A percentile compares a stretch with the other conserved stretches of the same genome.
These are phyloP conservation scores for Salvia hispanica DNA, from an alignment of 257 asterid genomes.

Conservation along the genomic window DNA sequence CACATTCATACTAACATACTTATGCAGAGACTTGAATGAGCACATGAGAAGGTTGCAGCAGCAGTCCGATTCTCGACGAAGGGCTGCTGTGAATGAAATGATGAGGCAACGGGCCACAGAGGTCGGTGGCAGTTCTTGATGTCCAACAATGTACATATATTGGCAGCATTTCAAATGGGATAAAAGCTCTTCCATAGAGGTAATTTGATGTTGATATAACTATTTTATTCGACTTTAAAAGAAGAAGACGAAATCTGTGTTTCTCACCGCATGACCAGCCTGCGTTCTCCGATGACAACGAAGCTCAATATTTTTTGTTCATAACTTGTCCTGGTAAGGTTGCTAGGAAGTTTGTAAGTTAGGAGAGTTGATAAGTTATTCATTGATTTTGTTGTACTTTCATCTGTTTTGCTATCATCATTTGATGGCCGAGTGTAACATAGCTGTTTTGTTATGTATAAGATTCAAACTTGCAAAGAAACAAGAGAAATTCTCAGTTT, in stretches of 20 bases:
- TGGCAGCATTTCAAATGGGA: slow-evolving; percentile 9
- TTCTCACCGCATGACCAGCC: not conserved
- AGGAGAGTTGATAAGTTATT: slow-evolving; percentile 35
- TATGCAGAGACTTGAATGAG: slow-evolving; percentile 60
- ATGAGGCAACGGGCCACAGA: slow-evolving; percentile 94
- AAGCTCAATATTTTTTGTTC: slow-evolving; percentile 29
- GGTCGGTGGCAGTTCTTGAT: slow-evolving; percentile 63
- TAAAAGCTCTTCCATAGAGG: slow-evolving; percentile 8
- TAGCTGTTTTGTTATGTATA: slow-evolving; percentile 36
- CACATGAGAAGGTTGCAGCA: slow-evolving; percentile 65
- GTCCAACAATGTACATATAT: slow-evolving; percentile 27
- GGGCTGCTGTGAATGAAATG: slow-evolving; percentile 75
- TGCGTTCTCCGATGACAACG: not conserved
- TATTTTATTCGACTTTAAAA: slow-evolving; percentile 25
- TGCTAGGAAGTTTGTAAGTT: slow-evolving; percentile 32
- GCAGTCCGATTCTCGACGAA: slow-evolving; percentile 65
- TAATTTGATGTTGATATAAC: slow-evolving; percentile 18
- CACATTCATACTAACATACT: not conserved
- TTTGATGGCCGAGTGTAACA: slow-evolving; percentile 46
- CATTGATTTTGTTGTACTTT: slow-evolving; percentile 40
- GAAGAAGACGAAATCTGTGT: slow-evolving; percentile 18
- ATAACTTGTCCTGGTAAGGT: slow-evolving; percentile 33
- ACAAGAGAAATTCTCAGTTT: slow-evolving; percentile 22
- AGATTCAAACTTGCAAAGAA: slow-evolving; percentile 21
- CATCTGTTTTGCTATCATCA: slow-evolving; percentile 28